Evolutionary conservation across 768 basidiomycete genomes (phyloP).

Genomic region (Tylopilus vinaceipallidus): DNA sequence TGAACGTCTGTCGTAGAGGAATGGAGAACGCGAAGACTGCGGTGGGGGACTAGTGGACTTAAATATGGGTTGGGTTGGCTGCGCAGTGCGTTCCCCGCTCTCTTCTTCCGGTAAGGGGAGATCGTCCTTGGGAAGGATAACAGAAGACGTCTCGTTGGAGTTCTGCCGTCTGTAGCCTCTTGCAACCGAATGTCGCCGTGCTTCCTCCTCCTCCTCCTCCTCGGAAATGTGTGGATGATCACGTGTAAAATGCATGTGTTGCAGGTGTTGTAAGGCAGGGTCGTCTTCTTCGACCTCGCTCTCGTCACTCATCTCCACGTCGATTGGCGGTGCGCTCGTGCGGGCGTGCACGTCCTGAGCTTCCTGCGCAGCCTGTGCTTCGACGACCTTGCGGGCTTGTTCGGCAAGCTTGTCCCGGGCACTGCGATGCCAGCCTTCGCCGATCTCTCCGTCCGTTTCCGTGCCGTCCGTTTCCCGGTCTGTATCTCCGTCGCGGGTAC

Average conservation of each 20-base stretch:
- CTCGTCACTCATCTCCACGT: conserved; percentile 76
- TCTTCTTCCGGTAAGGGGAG: conserved; percentile 10
- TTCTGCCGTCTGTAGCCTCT: conserved; percentile 19
- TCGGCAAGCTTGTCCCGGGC: conserved; percentile 67
- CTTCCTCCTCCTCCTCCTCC: conserved; percentile 63
- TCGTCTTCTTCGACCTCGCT: conserved; percentile 69
- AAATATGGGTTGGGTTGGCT: conserved; percentile 17
- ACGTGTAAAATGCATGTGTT: conserved; percentile 38
- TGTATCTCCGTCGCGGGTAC: conserved; percentile 54
- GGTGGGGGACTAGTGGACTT: conserved; percentile 13
- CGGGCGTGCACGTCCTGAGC: conserved; percentile 46
- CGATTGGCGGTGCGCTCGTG: conserved; percentile 58
- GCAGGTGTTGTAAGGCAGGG: conserved; percentile 34
- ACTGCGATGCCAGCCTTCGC: conserved; percentile 63
- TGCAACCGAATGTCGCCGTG: conserved; percentile 24
- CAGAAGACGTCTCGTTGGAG: conserved; percentile 35
- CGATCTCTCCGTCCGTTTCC: conserved; percentile 50
- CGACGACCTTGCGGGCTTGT: conserved; percentile 61
- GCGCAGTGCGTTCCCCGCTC: conserved; percentile 11
- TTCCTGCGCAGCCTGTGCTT: conserved; percentile 38
- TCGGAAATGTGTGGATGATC: conserved; percentile 65
- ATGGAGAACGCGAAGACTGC: conserved; percentile 22
- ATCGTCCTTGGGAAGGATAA: conserved; percentile 26
- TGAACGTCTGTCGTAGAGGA: conserved; percentile 13
- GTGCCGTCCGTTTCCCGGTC: conserved; percentile 48